Base-by-base conservation (phyloP, 2,329 filamentous ascomycete genomes). In the Dissoconium aciculare region DNA sequence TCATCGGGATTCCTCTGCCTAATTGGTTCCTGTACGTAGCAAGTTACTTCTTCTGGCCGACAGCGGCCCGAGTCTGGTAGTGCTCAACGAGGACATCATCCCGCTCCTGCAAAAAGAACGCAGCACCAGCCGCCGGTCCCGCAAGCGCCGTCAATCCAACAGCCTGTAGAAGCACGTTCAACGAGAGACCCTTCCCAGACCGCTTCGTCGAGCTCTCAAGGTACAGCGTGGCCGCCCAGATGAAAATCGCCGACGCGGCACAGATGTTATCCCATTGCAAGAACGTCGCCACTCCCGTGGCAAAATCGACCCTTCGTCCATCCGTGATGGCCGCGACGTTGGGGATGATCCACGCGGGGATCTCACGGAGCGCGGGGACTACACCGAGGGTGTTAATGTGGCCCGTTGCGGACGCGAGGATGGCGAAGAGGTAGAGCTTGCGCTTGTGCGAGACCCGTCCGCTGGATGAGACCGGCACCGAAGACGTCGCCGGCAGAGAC, bases 231-330 rank as follows among this genome's bases (percentile, higher is more conserved):
- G 27, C 28, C 2, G 41, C 39, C 41, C 41, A 44, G 15, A 43
- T 31, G 8, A 39, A 16, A 28, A 43, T 39, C 9, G 42, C 40
- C 6, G 34, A 26, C 6, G 33, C 27, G 8, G 42, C 38, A 26
- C 38, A 40, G 4, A 36, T 28, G 19, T 43, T 36, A 27, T 44
- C 42, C 42, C 42, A 44, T 28, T 44, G 42, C 24, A 44, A 25
- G 27, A 44, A 44, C 5, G 37, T 39, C 8, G 42, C 40, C 3
- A 41, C 42, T 2, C 36, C 40, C n/a, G 33, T 32, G 8, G 35
- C 36, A 14, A 39, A 37, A 1, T 36, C 15, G 10, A 38, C 39
- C 11, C 34, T 30, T n/a, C 26, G 11, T 11, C 35, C 32, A 5
- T 31, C 30, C 4, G 17, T 25, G 19, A 23, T 23, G 8, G 8